Percentiles rank a stretch among this genome's conserved stretches.
Conservation (phyloP, 2,329 filamentous ascomycete species). For the Epichloe bromicola region DNA sequence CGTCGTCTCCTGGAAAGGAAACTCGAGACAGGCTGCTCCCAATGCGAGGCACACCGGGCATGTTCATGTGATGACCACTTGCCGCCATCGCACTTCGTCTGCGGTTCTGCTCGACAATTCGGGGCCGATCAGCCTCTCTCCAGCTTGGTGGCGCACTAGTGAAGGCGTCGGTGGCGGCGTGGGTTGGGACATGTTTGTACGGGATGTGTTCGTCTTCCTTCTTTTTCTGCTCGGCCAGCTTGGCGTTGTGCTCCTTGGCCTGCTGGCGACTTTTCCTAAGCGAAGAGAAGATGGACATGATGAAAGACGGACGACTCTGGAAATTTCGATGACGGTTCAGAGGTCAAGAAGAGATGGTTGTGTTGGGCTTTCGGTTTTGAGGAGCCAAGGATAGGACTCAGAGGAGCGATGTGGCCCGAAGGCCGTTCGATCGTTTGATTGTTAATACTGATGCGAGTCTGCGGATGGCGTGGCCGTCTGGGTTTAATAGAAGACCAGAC, state of each 20-base stretch:
- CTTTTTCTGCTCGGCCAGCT: constrained; percentile 34
- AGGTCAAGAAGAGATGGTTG: background rate
- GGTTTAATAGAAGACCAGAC: background rate
- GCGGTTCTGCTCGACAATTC: constrained; percentile 37
- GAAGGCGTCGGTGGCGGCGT: constrained; percentile 46
- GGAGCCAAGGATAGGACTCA: too few relatives aligned
- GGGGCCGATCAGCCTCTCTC: constrained; percentile 31
- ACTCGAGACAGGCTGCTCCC: constrained; percentile 34
- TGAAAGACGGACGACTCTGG: constrained; percentile 1
- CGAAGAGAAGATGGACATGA: constrained; percentile 45
- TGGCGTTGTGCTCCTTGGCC: constrained; percentile 40
- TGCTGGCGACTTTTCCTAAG: constrained; percentile 39
- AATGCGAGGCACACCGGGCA: constrained; percentile 29
- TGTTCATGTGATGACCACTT: constrained; percentile 24
- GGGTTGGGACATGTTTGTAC: constrained; percentile 49
- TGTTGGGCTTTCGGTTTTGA: background rate
- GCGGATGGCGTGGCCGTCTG: too few relatives aligned
- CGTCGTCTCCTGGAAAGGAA: constrained; percentile 30
- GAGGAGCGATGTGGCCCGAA: too few relatives aligned
- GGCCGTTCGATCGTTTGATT: too few relatives aligned
- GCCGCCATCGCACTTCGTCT: constrained; percentile 35
- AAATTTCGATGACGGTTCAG: background rate
- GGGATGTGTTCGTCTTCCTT: constrained; percentile 24
- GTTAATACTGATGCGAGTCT: too few relatives aligned
- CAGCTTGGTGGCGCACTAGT: constrained; percentile 39